These are phyloP conservation scores for Pythium chondricola DNA, from an alignment of 352 stramenopile species.

Conservation along the genomic window DNA sequence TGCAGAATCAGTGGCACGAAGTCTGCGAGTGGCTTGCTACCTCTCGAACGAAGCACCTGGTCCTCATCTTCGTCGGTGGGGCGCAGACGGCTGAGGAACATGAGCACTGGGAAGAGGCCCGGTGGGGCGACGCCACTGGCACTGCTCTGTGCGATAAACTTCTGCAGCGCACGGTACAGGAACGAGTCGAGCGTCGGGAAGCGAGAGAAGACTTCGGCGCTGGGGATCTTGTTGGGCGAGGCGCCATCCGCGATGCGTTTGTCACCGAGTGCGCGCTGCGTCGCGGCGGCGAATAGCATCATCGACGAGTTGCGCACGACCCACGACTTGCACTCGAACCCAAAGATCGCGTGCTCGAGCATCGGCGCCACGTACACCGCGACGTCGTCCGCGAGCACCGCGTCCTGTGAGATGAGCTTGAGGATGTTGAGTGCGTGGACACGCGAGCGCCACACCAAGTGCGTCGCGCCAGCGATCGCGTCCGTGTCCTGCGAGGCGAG, in stretches of 20 bases:
- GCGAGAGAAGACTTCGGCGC: slow-evolving; percentile 70
- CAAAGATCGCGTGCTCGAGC: slow-evolving; percentile 74
- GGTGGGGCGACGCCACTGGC: slow-evolving; percentile 31
- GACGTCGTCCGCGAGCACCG: slow-evolving; percentile 79
- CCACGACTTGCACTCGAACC: slow-evolving; percentile 83
- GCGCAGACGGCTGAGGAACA: slow-evolving; percentile 74
- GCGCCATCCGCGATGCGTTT: slow-evolving; percentile 78
- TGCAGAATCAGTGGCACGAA: slow-evolving; percentile 67
- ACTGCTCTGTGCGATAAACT: slow-evolving; percentile 20
- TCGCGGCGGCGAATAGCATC: slow-evolving; percentile 87
- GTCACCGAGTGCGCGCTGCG: slow-evolving; percentile 73
- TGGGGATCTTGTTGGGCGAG: slow-evolving; percentile 52
- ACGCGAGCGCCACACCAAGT: slow-evolving; percentile 62
- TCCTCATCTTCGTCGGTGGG: slow-evolving; percentile 53
- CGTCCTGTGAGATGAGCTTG: slow-evolving; percentile 87
- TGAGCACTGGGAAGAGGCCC: slow-evolving; percentile 65
- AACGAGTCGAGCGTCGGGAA: slow-evolving; percentile 67
- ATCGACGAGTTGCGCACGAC: slow-evolving; percentile 88
- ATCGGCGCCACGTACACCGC: slow-evolving; percentile 79
- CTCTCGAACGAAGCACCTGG: slow-evolving; percentile 6
- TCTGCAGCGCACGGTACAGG: slow-evolving; percentile 46
- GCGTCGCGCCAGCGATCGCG: slow-evolving; percentile 20
- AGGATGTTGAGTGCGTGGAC: slow-evolving; percentile 89
- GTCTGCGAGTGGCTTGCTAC: slow-evolving; percentile 25
- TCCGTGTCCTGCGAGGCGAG: slow-evolving; percentile 61